Evolutionary conservation across 2,329 filamentous ascomycete genomes (phyloP), one percentile per base, ranked within the genome.

Genomic region (Hypoxylon sp.): DNA sequence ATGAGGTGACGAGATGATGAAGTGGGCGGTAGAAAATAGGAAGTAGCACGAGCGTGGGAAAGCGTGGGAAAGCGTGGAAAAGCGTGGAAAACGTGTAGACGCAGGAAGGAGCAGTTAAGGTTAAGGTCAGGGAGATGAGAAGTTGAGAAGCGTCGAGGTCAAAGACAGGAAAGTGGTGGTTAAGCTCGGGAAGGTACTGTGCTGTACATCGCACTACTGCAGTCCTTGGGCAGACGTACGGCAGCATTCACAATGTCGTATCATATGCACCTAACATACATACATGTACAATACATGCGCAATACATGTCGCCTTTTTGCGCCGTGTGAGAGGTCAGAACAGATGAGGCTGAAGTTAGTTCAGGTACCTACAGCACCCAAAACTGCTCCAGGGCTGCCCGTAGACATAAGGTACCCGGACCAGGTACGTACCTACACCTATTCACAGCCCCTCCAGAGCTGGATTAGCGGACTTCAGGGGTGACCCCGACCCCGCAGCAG

Each of bases 311-410:
- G 46, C 11, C 30, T 20, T 40, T 40, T 31, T 30, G 7, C 31
- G 42, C 17, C 44, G 44, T 55, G 50, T 62, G n/a, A 68, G 50
- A 68, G 61, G 51, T 33, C 25, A 27, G 25, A 51, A 25, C 44
- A 58, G 33, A 66, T 70, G 67, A 70, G 67, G 67, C 67, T 70
- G 67, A 70, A 67, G 51, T 53, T 40, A 60, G 27, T 33, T 69
- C 50, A 66, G 53, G 57, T 56, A 59, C 44, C 54, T 60, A 54
- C 37, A 54, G 35, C 44, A 35, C 54, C 51, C 48, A 46, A 49
- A 37, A 66, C 46, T 55, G 35, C 35, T 4, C 5, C 25, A 27
- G 25, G 25, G 25, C 25, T 27, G 25, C 3, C 25, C 25, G 25
- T 27, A 27, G 25, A n/a, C n/a, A n/a, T n/a, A 27, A 27, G 25